These are phyloP conservation scores for Pestalotiopsis sp. DNA, from an alignment of 2,329 filamentous ascomycete genomes.

Conservation along the genomic window DNA sequence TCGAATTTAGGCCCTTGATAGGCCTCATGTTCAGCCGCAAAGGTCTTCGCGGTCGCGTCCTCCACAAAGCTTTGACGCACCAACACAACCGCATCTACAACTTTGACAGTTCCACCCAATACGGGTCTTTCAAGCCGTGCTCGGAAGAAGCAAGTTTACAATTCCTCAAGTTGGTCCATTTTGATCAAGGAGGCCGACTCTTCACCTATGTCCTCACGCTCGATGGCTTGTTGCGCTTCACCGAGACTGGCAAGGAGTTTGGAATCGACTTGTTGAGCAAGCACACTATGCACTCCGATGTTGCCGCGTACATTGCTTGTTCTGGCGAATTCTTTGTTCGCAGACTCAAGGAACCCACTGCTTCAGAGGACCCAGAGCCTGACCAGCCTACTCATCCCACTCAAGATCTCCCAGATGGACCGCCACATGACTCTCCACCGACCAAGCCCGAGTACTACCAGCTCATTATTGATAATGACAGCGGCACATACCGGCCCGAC, in stretches of 20 bases:
- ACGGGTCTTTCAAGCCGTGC: slow-evolving; percentile 66
- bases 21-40: slow-evolving; percentile 82
- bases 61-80: slow-evolving; percentile 85
- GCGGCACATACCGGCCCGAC: slow-evolving; percentile 88
- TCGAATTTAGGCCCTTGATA: slow-evolving; percentile 90
- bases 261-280: slow-evolving; percentile 92
- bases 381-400: slow-evolving; percentile 52
- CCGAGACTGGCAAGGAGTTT: slow-evolving; percentile 93
- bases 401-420: slow-evolving; percentile 46
- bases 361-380: slow-evolving; percentile 42
- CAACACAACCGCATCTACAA: slow-evolving; percentile 90
- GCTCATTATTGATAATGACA: slow-evolving; percentile 92
- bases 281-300: slow-evolving; percentile 95
- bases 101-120: slow-evolving; percentile 74
- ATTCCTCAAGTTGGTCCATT: slow-evolving; percentile 84
- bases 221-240: slow-evolving; percentile 85
- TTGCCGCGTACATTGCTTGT: slow-evolving; percentile 86
- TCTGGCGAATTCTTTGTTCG: slow-evolving; percentile 92
- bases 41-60: slow-evolving; percentile 74
- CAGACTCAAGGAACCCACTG: slow-evolving; percentile 54
- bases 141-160: slow-evolving; percentile 71
- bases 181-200: slow-evolving; percentile 79
- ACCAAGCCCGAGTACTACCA: slow-evolving; percentile 66
- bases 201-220: slow-evolving; percentile 92
- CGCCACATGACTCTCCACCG: slow-evolving; percentile 43